Percentiles rank a stretch among this genome's conserved stretches.
Evolutionary conservation across 2,329 filamentous ascomycete species (phyloP).

Genomic region (Aspergillus viridinutans): DNA sequence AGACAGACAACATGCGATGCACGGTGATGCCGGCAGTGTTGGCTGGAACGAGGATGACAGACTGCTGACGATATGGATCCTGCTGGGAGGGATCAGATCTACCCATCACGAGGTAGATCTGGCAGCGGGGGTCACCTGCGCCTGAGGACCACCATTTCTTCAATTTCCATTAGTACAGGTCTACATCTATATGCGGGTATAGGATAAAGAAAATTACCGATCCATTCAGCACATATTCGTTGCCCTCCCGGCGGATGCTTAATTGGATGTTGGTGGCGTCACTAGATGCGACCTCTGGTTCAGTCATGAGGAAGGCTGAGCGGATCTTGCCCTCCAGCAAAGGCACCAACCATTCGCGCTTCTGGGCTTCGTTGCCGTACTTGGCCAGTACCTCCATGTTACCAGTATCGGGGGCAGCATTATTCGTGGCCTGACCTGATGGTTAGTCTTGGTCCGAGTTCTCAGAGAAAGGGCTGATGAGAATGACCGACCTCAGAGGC

Average conservation of each 20-base stretch:
- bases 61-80: slow-evolving; percentile 84
- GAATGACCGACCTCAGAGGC: slow-evolving; percentile 61
- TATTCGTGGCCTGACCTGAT: slow-evolving; percentile 65
- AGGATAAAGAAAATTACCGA: slow-evolving; percentile 50
- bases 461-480: too few species aligned
- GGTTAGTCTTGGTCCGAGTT: too few species aligned
- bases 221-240: slow-evolving; percentile 88
- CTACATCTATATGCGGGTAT: background rate
- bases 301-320: slow-evolving; percentile 90
- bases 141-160: slow-evolving; percentile 99
- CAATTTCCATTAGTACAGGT: slow-evolving; percentile 1
- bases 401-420: slow-evolving; percentile 84
- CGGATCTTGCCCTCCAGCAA: slow-evolving; percentile 80
- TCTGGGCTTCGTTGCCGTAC: slow-evolving; percentile 82
- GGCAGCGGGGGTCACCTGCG: slow-evolving; percentile 86
- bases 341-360: slow-evolving; percentile 75
- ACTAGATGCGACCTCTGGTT: slow-evolving; percentile 80
- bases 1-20: slow-evolving; percentile 87
- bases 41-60: slow-evolving; percentile 82
- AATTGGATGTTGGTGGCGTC: slow-evolving; percentile 93
- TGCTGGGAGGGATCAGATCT: slow-evolving; percentile 74
- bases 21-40: slow-evolving; percentile 82
- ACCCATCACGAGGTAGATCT: slow-evolving; percentile 94
- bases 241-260: slow-evolving; percentile 73
- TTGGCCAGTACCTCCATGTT: slow-evolving; percentile 96